Evolutionary conservation across 768 basidiomycete species (phyloP).

Genomic region (Phlegmacium glaucopus): DNA sequence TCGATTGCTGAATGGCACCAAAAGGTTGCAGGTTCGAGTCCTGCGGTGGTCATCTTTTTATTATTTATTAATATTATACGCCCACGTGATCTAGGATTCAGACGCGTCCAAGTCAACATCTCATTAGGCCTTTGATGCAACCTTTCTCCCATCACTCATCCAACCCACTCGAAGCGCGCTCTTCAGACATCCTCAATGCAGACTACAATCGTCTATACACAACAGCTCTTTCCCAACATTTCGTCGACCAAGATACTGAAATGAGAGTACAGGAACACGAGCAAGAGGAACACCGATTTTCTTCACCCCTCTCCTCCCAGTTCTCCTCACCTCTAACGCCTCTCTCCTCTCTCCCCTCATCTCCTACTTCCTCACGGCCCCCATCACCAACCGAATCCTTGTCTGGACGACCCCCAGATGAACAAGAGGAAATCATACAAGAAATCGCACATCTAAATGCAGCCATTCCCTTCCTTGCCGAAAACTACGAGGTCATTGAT

Average conservation of each 20-base stretch:
- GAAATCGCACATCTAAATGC: slow-evolving; percentile 75
- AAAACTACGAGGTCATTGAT: slow-evolving; percentile 79
- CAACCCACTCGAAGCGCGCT: slow-evolving; percentile 27
- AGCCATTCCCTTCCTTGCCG: slow-evolving; percentile 60
- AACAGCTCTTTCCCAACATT: not conserved
- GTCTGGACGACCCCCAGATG: slow-evolving; percentile 53
- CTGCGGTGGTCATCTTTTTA: slow-evolving; percentile 73
- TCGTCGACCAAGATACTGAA: slow-evolving; percentile 8
- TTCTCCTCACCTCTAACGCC: slow-evolving; percentile 2
- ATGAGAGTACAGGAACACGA: slow-evolving; percentile 8
- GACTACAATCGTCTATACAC: slow-evolving; percentile 10
- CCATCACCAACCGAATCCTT: slow-evolving; percentile 56
- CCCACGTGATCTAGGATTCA: slow-evolving; percentile 18
- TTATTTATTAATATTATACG: not conserved
- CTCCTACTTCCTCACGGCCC: slow-evolving; percentile 18
- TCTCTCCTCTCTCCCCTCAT: slow-evolving; percentile 9
- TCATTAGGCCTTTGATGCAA: too few species aligned
- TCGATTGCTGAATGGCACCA: slow-evolving; percentile 75
- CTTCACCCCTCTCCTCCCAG: slow-evolving; percentile 9
- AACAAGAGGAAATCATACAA: slow-evolving; percentile 66
- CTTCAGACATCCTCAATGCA: slow-evolving; percentile 19
- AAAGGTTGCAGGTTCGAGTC: slow-evolving; percentile 97
- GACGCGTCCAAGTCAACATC: too few species aligned
- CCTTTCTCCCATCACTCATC: slow-evolving; percentile 28
- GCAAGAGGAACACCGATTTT: slow-evolving; percentile 9